Percentiles rank a stretch among this genome's conserved stretches.
phyloP scores from a whole-genome alignment of 2,329 filamentous ascomycete genomes.

The Dactylellina parvicollis region DNA sequence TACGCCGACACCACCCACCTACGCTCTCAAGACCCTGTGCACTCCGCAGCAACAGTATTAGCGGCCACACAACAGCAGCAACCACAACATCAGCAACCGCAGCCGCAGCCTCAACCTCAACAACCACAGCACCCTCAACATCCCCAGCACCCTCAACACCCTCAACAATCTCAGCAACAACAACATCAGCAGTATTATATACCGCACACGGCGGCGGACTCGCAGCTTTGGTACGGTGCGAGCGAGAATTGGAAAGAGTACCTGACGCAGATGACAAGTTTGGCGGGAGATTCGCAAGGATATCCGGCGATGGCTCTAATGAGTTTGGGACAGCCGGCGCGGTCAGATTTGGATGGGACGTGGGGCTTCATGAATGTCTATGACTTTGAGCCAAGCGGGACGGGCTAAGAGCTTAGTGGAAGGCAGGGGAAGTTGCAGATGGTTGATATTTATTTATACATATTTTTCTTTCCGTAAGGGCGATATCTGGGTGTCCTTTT shows the following conservation, averaged over 20 bases:
- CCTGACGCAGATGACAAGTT: conserved; percentile 46
- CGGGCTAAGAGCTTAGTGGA: too few species aligned
- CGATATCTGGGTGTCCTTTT: too few species aligned
- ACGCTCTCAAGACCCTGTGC: conserved; percentile 15
- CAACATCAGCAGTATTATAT: conserved; percentile 24
- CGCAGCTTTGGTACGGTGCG: conserved; percentile 31
- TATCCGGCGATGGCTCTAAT: conserved; percentile 51
- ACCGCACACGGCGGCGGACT: conserved; percentile 25
- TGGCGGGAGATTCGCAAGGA: conserved; percentile 37
- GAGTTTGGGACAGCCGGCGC: conserved; percentile 42
- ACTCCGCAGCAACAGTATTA: conserved; percentile 37
- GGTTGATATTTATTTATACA: too few species aligned
- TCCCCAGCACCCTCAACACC: not conserved
- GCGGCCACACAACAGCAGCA: conserved; percentile 19
- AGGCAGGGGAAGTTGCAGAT: too few species aligned
- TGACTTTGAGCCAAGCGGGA: conserved; percentile 29
- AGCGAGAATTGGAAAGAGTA: conserved; percentile 49
- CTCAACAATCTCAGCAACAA: conserved; percentile 3
- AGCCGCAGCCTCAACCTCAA: conserved; percentile 3
- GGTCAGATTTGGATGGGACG: conserved; percentile 31
- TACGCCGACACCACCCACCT: conserved; percentile 16
- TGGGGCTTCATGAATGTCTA: conserved; percentile 52
- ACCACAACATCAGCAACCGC: conserved; percentile 18
- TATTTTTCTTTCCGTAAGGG: too few species aligned
- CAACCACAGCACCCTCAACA: conserved; percentile 10